Evolutionary conservation across 805 yeast species (phyloP).

Genomic region (Hanseniaspora occidentalis): DNA sequence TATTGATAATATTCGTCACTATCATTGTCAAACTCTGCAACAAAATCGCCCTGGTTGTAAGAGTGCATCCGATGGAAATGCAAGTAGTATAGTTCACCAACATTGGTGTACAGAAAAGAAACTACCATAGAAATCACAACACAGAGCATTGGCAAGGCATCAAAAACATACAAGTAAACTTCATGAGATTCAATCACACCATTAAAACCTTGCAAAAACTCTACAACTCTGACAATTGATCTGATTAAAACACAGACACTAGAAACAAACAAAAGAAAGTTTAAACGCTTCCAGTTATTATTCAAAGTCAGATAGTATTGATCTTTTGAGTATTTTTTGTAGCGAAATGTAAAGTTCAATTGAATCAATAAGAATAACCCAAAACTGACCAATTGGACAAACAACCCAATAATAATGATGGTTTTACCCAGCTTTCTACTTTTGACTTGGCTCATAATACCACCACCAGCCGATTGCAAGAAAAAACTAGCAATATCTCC

Average conservation of each 20-base stretch:
- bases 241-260: constrained; percentile 20
- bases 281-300: constrained; percentile 10
- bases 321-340: background rate
- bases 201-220: constrained; percentile 20
- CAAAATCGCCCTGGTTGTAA: too few species aligned
- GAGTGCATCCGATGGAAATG: too few species aligned
- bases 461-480: constrained; percentile 25
- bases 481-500: constrained; percentile 23
- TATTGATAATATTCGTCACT: too few species aligned
- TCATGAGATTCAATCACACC: constrained; percentile 21
- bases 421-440: constrained; percentile 11
- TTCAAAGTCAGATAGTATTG: background rate
- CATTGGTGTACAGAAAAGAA: background rate
- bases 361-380: constrained; percentile 17
- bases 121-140: background rate
- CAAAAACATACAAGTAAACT: constrained; percentile 19
- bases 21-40: too few species aligned
- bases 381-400: constrained; percentile 22
- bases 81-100: background rate
- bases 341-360: constrained; percentile 9
- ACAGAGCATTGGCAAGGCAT: constrained; percentile 9
- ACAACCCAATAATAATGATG: constrained; percentile 21
- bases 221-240: constrained; percentile 23
- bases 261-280: constrained; percentile 7
- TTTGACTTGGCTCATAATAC: constrained; percentile 13